Evolutionary conservation across 441 rosid species (phyloP).

Genomic region (Populus tomentosa): DNA sequence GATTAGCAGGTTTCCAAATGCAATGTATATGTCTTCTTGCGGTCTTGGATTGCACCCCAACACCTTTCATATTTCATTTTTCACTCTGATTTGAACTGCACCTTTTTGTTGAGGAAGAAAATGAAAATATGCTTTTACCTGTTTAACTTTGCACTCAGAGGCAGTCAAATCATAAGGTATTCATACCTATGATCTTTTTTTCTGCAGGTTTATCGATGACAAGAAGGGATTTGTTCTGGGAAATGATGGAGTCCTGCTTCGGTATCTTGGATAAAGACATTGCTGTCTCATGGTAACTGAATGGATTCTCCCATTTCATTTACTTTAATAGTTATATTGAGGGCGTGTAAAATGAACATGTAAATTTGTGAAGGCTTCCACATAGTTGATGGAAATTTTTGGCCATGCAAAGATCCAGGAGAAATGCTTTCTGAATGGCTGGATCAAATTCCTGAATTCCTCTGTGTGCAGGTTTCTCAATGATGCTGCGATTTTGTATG

Average conservation of each 20-base stretch:
- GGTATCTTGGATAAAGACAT: conserved; percentile 68
- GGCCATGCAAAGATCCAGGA: not conserved
- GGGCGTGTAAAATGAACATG: not conserved
- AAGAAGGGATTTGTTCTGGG: conserved; percentile 81
- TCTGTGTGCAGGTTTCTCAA: no score
- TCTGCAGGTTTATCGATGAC: conserved; percentile 69
- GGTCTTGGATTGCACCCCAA: no score
- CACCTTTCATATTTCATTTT: no score
- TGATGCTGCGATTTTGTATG: no score
- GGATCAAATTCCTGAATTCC: no score
- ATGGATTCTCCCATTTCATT: not conserved
- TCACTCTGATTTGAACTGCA: no score
- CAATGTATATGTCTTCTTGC: no score
- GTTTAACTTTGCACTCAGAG: not conserved
- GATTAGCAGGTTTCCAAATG: no score
- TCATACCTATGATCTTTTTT: not conserved
- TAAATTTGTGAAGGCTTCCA: not conserved
- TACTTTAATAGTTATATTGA: not conserved
- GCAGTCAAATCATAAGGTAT: not conserved
- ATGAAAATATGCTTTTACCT: not conserved
- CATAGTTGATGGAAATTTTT: not conserved
- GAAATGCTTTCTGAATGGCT: no score
- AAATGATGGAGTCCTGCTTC: conserved; percentile 90
- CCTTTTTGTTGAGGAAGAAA: no score
- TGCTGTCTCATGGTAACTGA: not conserved